Percentiles rank a stretch among this genome's conserved stretches.
Conservation (phyloP, 2,329 filamentous ascomycete species). For the Penicillium sp. region DNA sequence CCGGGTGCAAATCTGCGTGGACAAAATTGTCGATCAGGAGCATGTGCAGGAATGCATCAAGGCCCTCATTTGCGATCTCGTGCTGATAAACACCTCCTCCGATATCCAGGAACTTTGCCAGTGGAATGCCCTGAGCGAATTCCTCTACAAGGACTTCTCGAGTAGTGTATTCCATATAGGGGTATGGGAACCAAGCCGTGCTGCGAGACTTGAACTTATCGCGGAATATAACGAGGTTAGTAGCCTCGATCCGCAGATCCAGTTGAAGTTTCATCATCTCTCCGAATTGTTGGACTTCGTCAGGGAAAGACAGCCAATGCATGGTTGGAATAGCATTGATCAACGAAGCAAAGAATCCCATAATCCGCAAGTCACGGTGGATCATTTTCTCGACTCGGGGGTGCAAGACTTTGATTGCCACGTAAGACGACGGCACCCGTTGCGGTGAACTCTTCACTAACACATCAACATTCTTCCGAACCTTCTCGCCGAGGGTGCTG, state of each 20-base stretch:
- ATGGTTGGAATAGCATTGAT: slow-evolving; percentile 90
- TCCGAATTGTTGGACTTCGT: slow-evolving; percentile 90
- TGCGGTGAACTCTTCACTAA: slow-evolving; percentile 83
- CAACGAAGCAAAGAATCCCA: slow-evolving; percentile 81
- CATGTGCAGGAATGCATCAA: slow-evolving; percentile 96
- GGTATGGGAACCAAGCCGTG: slow-evolving; percentile 95
- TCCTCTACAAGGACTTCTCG: slow-evolving; percentile 91
- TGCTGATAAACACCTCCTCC: slow-evolving; percentile 90
- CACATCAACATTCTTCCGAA: slow-evolving; percentile 78
- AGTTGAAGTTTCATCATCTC: slow-evolving; percentile 99
- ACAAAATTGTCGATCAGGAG: slow-evolving; percentile 96
- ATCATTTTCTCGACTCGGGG: slow-evolving; percentile 87
- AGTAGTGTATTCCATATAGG: slow-evolving; percentile 88
- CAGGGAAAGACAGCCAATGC: slow-evolving; percentile 93
- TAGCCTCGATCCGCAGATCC: slow-evolving; percentile 89
- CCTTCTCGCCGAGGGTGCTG: slow-evolving; percentile 63
- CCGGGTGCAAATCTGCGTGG: slow-evolving; percentile 92
- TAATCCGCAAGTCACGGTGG: slow-evolving; percentile 86
- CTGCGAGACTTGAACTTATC: slow-evolving; percentile 84
- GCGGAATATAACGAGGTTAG: slow-evolving; percentile 82
- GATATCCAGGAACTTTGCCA: slow-evolving; percentile 85
- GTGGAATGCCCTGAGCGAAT: slow-evolving; percentile 89
- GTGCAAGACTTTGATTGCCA: slow-evolving; percentile 94
- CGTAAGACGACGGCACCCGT: slow-evolving; percentile 83
- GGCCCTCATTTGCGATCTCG: slow-evolving; percentile 90